Evolutionary conservation across 768 basidiomycete species (phyloP).

Genomic region (Trichaptum fuscoviolaceum): DNA sequence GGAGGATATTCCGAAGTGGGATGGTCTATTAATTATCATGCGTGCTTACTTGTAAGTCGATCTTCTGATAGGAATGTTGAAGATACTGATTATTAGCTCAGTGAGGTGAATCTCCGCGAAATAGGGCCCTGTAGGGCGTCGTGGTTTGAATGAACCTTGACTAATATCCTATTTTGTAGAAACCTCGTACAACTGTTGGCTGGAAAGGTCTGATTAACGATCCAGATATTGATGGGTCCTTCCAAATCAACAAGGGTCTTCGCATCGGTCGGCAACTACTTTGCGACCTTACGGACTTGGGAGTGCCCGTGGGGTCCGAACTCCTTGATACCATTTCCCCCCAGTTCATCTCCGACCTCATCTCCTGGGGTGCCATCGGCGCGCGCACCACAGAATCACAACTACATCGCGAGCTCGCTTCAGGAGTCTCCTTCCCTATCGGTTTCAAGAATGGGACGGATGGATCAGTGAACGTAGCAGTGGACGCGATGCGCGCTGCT

Average conservation of each 20-base stretch:
- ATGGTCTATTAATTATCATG: conserved; percentile 89
- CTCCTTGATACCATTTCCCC: conserved; percentile 83
- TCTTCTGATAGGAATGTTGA: conserved; percentile 9
- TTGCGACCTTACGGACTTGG: conserved; percentile 83
- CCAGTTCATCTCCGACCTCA: conserved; percentile 78
- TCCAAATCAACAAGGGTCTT: conserved; percentile 96
- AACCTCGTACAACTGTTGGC: conserved; percentile 95
- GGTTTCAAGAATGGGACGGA: conserved; percentile 99
- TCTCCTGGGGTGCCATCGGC: conserved; percentile 94
- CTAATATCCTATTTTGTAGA: conserved; percentile 38
- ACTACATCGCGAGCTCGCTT: conserved; percentile 93
- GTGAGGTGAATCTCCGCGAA: neutral
- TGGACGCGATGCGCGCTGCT: conserved; percentile 93
- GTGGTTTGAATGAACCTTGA: neutral
- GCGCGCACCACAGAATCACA: conserved; percentile 97
- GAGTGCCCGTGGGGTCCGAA: conserved; percentile 92
- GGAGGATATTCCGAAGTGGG: conserved; percentile 58
- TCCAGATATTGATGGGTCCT: conserved; percentile 91
- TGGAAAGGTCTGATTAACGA: conserved; percentile 97
- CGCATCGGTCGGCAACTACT: conserved; percentile 83
- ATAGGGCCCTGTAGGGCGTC: too few species aligned
- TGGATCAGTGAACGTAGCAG: conserved; percentile 84
- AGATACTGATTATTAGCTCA: conserved; percentile 3
- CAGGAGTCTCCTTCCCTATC: conserved; percentile 95
- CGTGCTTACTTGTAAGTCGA: conserved; percentile 85